Evolutionary conservation across 192 early-diverging fungal species (phyloP).

Genomic region (Coemansia interrupta): DNA sequence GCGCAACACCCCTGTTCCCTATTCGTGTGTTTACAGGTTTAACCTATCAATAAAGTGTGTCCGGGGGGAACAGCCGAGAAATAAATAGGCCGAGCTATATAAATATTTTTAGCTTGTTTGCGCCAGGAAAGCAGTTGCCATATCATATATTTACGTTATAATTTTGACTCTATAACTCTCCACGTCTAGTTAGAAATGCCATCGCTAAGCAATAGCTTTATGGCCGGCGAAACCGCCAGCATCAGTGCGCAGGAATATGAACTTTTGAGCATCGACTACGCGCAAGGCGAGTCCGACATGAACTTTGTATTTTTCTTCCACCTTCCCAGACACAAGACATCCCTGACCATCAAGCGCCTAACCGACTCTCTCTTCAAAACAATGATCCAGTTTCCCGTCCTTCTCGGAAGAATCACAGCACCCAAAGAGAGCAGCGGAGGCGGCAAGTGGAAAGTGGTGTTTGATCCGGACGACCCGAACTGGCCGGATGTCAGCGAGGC

Average conservation of each 20-base stretch:
- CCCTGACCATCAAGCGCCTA: conserved; percentile 2
- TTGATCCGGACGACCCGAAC: conserved; percentile 27
- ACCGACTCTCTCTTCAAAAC: conserved; percentile 14
- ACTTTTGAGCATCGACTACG: conserved; percentile 32
- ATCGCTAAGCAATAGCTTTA: not conserved
- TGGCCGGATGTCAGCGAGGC: conserved; percentile 33
- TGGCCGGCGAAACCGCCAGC: not conserved
- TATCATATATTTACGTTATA: not conserved
- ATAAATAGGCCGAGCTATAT: no score
- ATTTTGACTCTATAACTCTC: not conserved
- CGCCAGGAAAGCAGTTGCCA: no score
- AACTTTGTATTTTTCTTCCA: conserved; percentile 38
- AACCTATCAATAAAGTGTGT: no score
- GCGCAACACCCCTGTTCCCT: no score
- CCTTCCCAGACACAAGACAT: conserved; percentile 5
- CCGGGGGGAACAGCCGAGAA: no score
- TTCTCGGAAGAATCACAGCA: conserved; percentile 14
- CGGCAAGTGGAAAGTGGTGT: conserved; percentile 7
- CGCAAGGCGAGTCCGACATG: conserved; percentile 32
- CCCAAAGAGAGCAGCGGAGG: not conserved
- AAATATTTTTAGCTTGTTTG: no score
- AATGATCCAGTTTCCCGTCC: conserved; percentile 19
- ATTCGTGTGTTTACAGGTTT: no score
- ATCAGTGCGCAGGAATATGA: conserved; percentile 16
- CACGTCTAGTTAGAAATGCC: not conserved